Percentiles rank a stretch among this genome's conserved stretches.
These are phyloP conservation scores for Colletotrichum lentis DNA, from an alignment of 2,329 filamentous ascomycete genomes.

Conservation along the genomic window DNA sequence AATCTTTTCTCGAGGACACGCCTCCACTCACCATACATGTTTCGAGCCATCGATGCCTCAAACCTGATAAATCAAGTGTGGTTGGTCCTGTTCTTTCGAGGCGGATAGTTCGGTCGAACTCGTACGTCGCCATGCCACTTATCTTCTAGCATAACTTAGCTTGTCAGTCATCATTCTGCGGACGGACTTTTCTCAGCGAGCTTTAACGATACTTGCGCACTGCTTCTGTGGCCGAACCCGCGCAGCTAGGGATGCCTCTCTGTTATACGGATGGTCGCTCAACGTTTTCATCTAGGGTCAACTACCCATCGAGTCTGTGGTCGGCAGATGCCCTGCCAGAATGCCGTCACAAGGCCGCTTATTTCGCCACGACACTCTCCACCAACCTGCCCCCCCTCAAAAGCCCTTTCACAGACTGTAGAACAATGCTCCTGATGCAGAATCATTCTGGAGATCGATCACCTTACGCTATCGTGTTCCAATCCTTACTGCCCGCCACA, in stretches of 20 bases:
- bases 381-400: neutral
- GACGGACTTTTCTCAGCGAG: neutral
- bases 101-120: conserved; percentile 33
- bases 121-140: conserved; percentile 22
- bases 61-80: conserved; percentile 8
- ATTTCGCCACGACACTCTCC: conserved; percentile 15
- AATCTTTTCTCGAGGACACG: conserved; percentile 14
- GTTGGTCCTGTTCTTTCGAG: neutral
- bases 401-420: conserved; percentile 2
- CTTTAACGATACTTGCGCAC: conserved; percentile 28
- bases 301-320: conserved; percentile 9
- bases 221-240: conserved; percentile 5
- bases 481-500: too few species aligned
- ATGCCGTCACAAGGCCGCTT: conserved; percentile 21
- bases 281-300: conserved; percentile 23
- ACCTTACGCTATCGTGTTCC: conserved; percentile 20
- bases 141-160: conserved; percentile 12
- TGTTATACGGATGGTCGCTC: conserved; percentile 15
- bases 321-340: conserved; percentile 30
- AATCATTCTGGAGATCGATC: conserved; percentile 9
- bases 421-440: neutral
- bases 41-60: conserved; percentile 35
- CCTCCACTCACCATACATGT: conserved; percentile 28
- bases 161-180: conserved; percentile 10
- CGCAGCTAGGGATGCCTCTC: conserved; percentile 15